These are phyloP conservation scores for Fusarium nodosum DNA, from an alignment of 2,329 filamentous ascomycete species.

Conservation along the genomic window DNA sequence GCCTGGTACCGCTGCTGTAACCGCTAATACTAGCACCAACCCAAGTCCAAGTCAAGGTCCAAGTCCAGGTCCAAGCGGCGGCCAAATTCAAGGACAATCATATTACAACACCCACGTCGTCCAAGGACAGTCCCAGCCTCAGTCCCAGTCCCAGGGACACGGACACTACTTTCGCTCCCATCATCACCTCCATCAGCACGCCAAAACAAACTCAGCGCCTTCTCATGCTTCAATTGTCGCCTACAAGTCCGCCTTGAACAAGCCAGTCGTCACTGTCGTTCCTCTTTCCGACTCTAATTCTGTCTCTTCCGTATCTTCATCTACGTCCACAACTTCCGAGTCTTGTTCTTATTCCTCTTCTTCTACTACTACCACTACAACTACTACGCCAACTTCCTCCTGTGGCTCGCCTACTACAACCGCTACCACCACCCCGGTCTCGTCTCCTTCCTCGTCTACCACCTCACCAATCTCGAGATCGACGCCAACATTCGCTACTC, in stretches of 20 bases:
- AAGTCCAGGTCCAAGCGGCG: constrained; percentile 10
- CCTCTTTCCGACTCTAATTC: constrained; percentile 43
- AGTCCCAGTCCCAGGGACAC: constrained; percentile 18
- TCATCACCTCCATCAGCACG: constrained; percentile 37
- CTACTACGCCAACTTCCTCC: constrained; percentile 38
- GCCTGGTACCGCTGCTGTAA: constrained; percentile 16
- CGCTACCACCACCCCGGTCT: constrained; percentile 38
- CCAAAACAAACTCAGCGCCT: constrained; percentile 37
- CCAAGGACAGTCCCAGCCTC: constrained; percentile 16
- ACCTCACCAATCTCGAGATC: constrained; percentile 43
- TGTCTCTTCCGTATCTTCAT: constrained; percentile 37
- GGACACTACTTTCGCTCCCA: constrained; percentile 45
- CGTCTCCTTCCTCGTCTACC: constrained; percentile 40
- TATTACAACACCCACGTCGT: constrained; percentile 1
- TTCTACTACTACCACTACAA: constrained; percentile 32
- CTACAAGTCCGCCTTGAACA: constrained; percentile 45
- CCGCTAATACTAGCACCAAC: constrained; percentile 9
- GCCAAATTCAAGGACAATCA: constrained; percentile 16
- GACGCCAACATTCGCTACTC: constrained; percentile 37
- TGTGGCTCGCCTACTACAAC: constrained; percentile 38
- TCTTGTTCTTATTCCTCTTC: constrained; percentile 40
- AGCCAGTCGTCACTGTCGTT: constrained; percentile 41
- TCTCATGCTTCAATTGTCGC: constrained; percentile 40
- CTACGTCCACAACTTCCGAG: constrained; percentile 40
- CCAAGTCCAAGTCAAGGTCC: constrained; percentile 11